Conservation (phyloP, 1,284 basidiomycete species). For the Omphalotus olearius region DNA sequence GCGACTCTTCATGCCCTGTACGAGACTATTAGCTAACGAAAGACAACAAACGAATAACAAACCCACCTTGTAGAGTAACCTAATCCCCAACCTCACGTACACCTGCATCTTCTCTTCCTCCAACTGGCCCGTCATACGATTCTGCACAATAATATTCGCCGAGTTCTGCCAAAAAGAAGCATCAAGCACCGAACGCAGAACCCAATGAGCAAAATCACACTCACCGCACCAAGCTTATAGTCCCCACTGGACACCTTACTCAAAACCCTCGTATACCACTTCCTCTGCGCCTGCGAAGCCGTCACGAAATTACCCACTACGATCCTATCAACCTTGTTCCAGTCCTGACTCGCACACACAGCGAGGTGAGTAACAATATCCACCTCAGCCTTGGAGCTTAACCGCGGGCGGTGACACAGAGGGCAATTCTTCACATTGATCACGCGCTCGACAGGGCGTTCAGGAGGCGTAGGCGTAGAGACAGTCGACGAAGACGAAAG, state of each 20-base stretch:
- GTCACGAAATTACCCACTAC: slow-evolving; percentile 97
- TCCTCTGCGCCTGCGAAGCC: slow-evolving; percentile 91
- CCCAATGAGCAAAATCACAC: slow-evolving; percentile 27
- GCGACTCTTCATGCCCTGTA: slow-evolving; percentile 73
- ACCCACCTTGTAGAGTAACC: slow-evolving; percentile 82
- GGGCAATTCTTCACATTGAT: slow-evolving; percentile 96
- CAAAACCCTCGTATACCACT: slow-evolving; percentile 92
- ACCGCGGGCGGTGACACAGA: slow-evolving; percentile 83
- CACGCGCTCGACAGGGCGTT: slow-evolving; percentile 74
- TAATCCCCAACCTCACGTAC: slow-evolving; percentile 90
- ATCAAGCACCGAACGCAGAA: slow-evolving; percentile 3
- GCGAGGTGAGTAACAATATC: slow-evolving; percentile 94
- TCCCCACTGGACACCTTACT: slow-evolving; percentile 81
- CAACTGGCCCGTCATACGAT: slow-evolving; percentile 84
- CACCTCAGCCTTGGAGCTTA: slow-evolving; percentile 84
- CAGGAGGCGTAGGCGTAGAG: slow-evolving; percentile 18
- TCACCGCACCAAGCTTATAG: slow-evolving; percentile 86
- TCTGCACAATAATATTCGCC: slow-evolving; percentile 96
- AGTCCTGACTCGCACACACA: slow-evolving; percentile 90
- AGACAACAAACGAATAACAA: neutral
- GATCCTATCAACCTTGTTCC: slow-evolving; percentile 84
- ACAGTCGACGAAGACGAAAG: slow-evolving; percentile 25
- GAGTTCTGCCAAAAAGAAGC: slow-evolving; percentile 58
- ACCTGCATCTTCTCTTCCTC: slow-evolving; percentile 99
- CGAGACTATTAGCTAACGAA: neutral